Evolutionary conservation across 2,329 filamentous ascomycete species (phyloP), one percentile per base, ranked within the genome.

Genomic region (Diaporthe ampelina): DNA sequence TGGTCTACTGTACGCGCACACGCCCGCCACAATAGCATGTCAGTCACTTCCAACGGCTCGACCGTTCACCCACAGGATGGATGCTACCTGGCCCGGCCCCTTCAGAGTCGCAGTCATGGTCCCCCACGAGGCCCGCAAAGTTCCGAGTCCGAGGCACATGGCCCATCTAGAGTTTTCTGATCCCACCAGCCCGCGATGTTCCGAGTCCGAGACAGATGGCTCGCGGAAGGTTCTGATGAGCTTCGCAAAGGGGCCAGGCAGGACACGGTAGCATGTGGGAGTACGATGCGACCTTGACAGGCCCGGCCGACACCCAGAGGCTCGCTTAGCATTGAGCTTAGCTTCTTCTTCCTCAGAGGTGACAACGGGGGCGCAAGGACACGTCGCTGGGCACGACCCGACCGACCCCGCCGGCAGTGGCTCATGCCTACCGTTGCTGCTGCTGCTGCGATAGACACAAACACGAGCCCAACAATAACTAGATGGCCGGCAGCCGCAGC

Each of bases 401-500:
- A 50, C 43, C 61, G 17, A 13, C 4, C 19, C 43, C 61, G 43
- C 43, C 7, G 61, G 29, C 29, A 32, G 43, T 29, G 13, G 43
- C 10, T n/a, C 32, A 67, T 37, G 24, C 29, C 63, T 29, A 19
- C 45, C 37, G 32, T 11, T 45, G 4, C 15, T 19, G 40, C 15
- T 19, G 40, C 40, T 43, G 40, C 15, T 19, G 40, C 40, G 6
- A 43, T 19, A 37, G 24, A 19, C 59, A 48, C 40, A 13, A 21
- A 26, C 59, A 21, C 1, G 11, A 11, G 5, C 9, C 9, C 9
- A 43, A 40, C 10, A 7, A 15, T 3, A 43, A 43, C n/a, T 48
- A 67, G 11, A 54, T 58, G 26, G 50, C 19, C 29, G 50, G 26
- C 65, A 75, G 37, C 67, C 40, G 54, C 50, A 75, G 45, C 15